Evolutionary conservation across 768 basidiomycete genomes (phyloP), one percentile per base, ranked within the genome.

Genomic region (Leccinum aurantiacum): DNA sequence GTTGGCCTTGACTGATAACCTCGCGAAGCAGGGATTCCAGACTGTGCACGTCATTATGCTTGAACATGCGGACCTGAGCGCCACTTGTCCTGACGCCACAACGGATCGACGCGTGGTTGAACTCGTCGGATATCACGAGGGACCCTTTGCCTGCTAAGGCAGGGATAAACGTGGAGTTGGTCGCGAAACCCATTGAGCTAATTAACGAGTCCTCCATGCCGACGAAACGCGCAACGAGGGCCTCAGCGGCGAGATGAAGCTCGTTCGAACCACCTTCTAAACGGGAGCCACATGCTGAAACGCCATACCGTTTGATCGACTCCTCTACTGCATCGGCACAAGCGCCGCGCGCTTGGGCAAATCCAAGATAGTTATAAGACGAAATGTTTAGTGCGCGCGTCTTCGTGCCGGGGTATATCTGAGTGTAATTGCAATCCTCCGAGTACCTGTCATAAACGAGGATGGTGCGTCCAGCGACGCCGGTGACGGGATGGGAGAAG

Each of bases 281-380:
- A 24, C 95, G 84, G 14, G 89, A 69, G 25, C 93, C 94, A 59
- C 87, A 87, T 0, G 88, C 78, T 3, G 88, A 84, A 17, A 95
- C 75, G 25, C 96, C 96, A 69, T 95, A 95, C 4, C 87, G 84
- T 63, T 79, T 81, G 72, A 98, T 85, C 19, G 82, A 77, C 63
- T 91, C 89, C 70, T 95, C 94, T 8, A 93, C 95, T 6, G 92
- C 93, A 69, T 98, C 97, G 8, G 97, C 93, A 71, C 95, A 97
- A 6, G 91, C 91, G 14, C 97, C 97, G 3, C 84, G 83, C 15
- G 89, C 90, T 71, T 96, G 93, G 0, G 96, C 97, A 70, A 99
- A 99, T 4, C 97, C 97, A 67, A 99, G 93, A 72, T 98, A 99
- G 77, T 98, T 99, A 80, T 99, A 99, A 8, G 94, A 97, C 1